phyloP scores from a whole-genome alignment of 352 stramenopile genomes.

The Phytophthora litchii region DNA sequence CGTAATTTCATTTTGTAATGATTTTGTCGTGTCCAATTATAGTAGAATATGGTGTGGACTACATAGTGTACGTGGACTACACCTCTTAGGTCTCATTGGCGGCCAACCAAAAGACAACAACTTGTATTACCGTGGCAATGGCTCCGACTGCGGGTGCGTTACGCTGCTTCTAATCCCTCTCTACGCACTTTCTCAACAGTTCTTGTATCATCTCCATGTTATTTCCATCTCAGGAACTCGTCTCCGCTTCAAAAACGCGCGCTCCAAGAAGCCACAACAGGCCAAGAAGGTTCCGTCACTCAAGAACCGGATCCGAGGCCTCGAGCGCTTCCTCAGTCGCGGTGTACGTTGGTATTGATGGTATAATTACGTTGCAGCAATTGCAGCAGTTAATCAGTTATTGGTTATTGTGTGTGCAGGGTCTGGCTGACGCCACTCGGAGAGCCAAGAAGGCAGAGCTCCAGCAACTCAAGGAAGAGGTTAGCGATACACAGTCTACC shows the following conservation, averaged over 20 bases:
- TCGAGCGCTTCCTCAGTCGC: conserved; percentile 82
- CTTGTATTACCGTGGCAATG: conserved; percentile 35
- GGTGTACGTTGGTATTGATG: conserved; percentile 37
- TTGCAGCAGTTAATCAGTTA: background rate
- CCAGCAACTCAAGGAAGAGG: conserved; percentile 51
- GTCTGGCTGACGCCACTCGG: conserved; percentile 46
- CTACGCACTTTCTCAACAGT: background rate
- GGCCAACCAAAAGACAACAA: no score
- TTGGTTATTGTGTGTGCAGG: conserved; percentile 20
- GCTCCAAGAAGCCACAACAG: conserved; percentile 53
- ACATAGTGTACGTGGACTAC: no score
- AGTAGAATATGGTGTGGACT: no score
- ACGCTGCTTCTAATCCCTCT: background rate
- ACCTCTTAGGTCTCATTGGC: no score
- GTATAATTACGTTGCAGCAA: background rate
- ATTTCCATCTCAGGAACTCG: conserved; percentile 53
- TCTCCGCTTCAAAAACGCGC: conserved; percentile 71
- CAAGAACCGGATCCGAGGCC: conserved; percentile 83
- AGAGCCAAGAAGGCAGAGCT: conserved; percentile 59
- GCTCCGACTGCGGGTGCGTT: conserved; percentile 54
- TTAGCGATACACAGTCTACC: conserved; percentile 6
- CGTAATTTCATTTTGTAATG: no score
- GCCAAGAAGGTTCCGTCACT: conserved; percentile 79
- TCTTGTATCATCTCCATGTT: background rate
- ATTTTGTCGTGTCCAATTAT: no score